Conservation (phyloP, 495 filamentous ascomycete species). For the Aspergillus bertholletiae region DNA sequence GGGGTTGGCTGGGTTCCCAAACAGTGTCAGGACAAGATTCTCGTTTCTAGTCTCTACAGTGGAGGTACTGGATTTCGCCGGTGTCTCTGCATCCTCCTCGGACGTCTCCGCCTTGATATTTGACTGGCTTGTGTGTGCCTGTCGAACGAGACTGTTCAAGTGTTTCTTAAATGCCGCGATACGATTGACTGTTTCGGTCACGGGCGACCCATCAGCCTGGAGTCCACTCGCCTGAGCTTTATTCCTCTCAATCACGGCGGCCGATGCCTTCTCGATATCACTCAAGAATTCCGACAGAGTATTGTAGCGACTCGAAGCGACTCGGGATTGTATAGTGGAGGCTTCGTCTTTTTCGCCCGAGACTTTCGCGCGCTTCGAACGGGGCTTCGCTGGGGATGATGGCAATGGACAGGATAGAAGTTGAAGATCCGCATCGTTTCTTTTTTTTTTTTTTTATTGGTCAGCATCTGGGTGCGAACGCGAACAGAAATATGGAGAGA, state of each 20-base stretch:
- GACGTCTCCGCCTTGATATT: constrained; percentile 38
- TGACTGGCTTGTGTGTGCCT: constrained; percentile 32
- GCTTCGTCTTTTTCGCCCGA: constrained; percentile 36
- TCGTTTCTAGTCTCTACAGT: constrained; percentile 36
- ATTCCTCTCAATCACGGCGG: constrained; percentile 41
- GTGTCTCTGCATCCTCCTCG: constrained; percentile 37
- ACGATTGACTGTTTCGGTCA: constrained; percentile 37
- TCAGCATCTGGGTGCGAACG: constrained; percentile 14
- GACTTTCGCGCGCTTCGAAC: constrained; percentile 47
- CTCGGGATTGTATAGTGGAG: constrained; percentile 36
- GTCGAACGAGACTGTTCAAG: constrained; percentile 46
- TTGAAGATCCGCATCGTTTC: constrained; percentile 40
- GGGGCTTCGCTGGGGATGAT: constrained; percentile 39
- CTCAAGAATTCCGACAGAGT: constrained; percentile 45
- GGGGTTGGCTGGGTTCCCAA: constrained; percentile 60
- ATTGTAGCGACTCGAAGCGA: constrained; percentile 39
- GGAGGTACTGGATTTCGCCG: constrained; percentile 19
- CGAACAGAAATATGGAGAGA: not conserved
- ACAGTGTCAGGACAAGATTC: constrained; percentile 65
- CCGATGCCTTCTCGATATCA: constrained; percentile 49
- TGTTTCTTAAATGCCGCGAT: constrained; percentile 47
- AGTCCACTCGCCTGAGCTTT: constrained; percentile 31
- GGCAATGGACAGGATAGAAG: constrained; percentile 42
- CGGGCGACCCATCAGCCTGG: constrained; percentile 29
- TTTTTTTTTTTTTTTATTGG: constrained; percentile 13